Percentiles rank a stretch among this genome's conserved stretches.
phyloP scores from a whole-genome alignment of 2,329 filamentous ascomycete species.

The Penicillium sp. region DNA sequence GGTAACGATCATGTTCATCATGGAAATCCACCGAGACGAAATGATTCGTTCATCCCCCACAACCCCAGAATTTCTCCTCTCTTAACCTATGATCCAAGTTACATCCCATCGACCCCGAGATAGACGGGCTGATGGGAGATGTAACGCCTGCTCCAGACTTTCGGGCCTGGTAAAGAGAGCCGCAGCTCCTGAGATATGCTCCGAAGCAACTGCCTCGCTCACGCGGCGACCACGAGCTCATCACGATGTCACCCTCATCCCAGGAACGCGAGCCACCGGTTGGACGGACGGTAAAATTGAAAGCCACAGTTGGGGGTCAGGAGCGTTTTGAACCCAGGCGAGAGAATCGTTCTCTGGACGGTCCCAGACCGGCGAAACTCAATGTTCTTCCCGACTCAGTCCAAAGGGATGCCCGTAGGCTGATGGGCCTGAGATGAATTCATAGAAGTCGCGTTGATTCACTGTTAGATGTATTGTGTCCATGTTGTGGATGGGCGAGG shows the following conservation, averaged over 20 bases:
- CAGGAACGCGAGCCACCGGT: background rate
- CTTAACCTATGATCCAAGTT: background rate
- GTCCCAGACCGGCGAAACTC: too few relatives aligned
- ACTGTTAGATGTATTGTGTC: too few relatives aligned
- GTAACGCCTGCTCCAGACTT: background rate
- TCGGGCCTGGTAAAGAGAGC: background rate
- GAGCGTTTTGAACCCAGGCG: background rate
- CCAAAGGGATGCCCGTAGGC: too few relatives aligned
- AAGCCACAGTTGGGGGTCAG: background rate
- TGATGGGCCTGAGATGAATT: too few relatives aligned
- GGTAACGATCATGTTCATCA: too few relatives aligned
- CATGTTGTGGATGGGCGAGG: too few relatives aligned
- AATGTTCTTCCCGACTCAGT: too few relatives aligned
- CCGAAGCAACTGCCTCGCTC: constrained; percentile 1
- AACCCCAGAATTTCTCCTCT: too few relatives aligned
- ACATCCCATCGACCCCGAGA: background rate
- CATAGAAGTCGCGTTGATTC: too few relatives aligned
- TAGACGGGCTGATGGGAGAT: background rate
- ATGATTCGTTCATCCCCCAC: too few relatives aligned
- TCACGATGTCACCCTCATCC: constrained; percentile 13
- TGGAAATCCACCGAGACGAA: too few relatives aligned
- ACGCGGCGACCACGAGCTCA: background rate
- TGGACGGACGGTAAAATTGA: background rate
- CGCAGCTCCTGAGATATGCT: constrained; percentile 5
- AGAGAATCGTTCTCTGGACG: background rate